Evolutionary conservation across 192 early-diverging fungal species (phyloP), one percentile per base, ranked within the genome.

Genomic region (Haplosporangium gracile): DNA sequence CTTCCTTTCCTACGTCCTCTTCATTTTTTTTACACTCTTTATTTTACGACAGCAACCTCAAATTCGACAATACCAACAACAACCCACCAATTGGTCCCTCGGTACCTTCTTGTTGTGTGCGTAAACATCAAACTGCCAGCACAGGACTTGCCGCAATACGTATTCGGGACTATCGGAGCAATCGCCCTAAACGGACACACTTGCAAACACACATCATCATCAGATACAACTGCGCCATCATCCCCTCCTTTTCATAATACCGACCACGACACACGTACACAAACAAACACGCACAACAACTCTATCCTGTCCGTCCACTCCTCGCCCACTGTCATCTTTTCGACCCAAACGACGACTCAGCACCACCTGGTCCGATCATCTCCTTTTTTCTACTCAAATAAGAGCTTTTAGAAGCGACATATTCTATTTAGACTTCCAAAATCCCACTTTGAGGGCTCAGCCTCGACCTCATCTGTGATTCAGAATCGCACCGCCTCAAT

Each of bases 351-450:
- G 24, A 65, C 24, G n/a, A 57, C 55, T 57, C 49, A 51, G 55
- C 60, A 65, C n/a, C 29, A 65, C 60, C 60, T 34, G 9, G 29
- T 65, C 60, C 60, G 60, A 65, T 65, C 60, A 65, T 65, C 60
- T 65, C 60, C 60, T 34, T 65, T 32, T 32, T 65, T 32, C 11
- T 65, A 26, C 29, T 65, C 60, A 26, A 57, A 57, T 26, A 18
- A 55, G 51, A 18, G 43, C 43, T 10, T 32, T 65, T 39, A 32
- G 49, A 18, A 18, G 49, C 16, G 18, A 38, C 47, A 34, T 55
- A 40, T 86, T 76, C 65, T 81, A 78, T 86, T 80, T 81, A 76
- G 75, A 78, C 78, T 86, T 86, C 84, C 84, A 86, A 81, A 81
- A 81, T 43, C 81, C 84, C 84, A 86, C 77, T 78, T 78, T 78